Percentiles rank a stretch among this genome's conserved stretches.
Evolutionary conservation across 129 eudicot genomes (phyloP).

Genomic region (Glebionis coronaria): DNA sequence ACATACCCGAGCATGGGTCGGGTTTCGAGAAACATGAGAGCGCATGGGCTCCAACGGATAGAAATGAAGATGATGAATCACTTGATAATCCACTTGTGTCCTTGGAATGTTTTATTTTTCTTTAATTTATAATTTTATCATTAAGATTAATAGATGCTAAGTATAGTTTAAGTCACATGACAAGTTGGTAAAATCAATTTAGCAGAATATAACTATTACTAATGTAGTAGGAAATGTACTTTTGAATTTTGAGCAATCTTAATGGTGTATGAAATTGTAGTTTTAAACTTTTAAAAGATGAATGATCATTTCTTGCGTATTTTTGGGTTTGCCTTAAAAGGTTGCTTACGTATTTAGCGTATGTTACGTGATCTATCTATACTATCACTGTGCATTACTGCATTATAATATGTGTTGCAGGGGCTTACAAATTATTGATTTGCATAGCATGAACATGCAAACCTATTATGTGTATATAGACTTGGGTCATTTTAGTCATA

Average conservation of each 20-base stretch:
- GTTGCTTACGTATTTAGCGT: no score
- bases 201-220: not conserved
- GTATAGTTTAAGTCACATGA: not conserved
- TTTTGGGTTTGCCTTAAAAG: not conserved
- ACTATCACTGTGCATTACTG: no score
- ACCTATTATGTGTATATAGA: not conserved
- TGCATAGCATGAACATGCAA: not conserved
- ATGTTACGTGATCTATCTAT: no score
- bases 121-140: slow-evolving; percentile 3
- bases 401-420: no score
- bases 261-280: not conserved
- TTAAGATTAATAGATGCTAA: not conserved
- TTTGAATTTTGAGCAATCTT: not conserved
- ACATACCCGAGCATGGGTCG: slow-evolving; percentile 17
- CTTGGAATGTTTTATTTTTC: slow-evolving; percentile 86
- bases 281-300: not conserved
- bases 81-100: slow-evolving; percentile 94
- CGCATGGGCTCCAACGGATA: slow-evolving; percentile 34
- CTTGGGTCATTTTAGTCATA: not conserved
- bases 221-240: not conserved
- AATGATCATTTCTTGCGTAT: not conserved
- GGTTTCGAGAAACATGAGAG: slow-evolving; percentile 31
- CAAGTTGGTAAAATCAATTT: not conserved
- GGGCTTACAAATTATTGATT: not conserved
- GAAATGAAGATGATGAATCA: slow-evolving; percentile 56